These are phyloP conservation scores for Lyophyllum semitale DNA, from an alignment of 768 basidiomycete species.

Conservation along the genomic window DNA sequence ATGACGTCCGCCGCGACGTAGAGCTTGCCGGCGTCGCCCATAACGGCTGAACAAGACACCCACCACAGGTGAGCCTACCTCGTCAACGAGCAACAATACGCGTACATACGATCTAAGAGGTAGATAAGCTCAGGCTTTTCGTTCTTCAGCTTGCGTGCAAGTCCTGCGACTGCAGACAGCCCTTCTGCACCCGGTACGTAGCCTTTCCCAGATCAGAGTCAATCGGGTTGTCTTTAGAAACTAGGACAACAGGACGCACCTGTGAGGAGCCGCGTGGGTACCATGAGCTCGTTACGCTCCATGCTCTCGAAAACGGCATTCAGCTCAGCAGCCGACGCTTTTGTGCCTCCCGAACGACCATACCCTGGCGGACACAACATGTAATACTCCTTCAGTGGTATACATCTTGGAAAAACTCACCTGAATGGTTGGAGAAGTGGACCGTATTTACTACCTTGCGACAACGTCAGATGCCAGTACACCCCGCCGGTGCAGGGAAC, in stretches of 20 bases:
- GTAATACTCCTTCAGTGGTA: neutral
- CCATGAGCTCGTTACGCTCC: constrained; percentile 74
- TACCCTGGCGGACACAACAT: constrained; percentile 60
- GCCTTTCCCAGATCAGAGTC: constrained; percentile 48
- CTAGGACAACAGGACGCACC: constrained; percentile 42
- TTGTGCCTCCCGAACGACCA: constrained; percentile 77
- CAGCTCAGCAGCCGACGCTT: constrained; percentile 78
- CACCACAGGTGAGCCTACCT: neutral
- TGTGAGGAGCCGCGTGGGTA: constrained; percentile 75
- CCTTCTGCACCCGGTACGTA: constrained; percentile 80
- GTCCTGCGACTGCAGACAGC: constrained; percentile 61
- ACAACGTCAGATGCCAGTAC: constrained; percentile 15
- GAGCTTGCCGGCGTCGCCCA: constrained; percentile 88
- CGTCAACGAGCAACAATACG: neutral
- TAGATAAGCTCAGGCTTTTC: constrained; percentile 70
- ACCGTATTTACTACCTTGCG: constrained; percentile 84
- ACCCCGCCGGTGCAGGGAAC: constrained; percentile 22
- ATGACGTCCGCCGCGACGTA: constrained; percentile 89
- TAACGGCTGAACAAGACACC: constrained; percentile 62
- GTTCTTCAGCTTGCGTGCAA: constrained; percentile 62
- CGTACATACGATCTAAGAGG: constrained; percentile 83
- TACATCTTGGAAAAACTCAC: constrained; percentile 36
- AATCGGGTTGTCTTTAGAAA: too few relatives aligned
- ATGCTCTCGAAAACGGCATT: constrained; percentile 70
- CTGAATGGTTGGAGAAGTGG: constrained; percentile 93